Conservation (phyloP, 164 flowering plant species). For the Piper longum region DNA sequence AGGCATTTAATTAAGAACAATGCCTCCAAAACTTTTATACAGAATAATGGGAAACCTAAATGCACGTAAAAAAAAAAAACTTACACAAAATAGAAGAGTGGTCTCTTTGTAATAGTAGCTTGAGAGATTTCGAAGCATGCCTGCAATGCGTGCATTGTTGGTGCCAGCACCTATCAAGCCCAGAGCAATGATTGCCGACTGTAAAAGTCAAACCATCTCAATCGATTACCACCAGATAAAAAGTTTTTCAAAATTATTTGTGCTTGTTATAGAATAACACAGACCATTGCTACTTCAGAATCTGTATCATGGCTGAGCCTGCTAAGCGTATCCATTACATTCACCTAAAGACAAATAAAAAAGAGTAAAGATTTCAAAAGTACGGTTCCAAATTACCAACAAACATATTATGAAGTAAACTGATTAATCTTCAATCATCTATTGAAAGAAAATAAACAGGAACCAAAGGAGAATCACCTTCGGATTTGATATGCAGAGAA, state of each 20-base stretch:
- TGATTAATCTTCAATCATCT: too few species aligned
- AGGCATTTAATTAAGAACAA: conserved; percentile 2
- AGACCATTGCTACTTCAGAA: conserved; percentile 94
- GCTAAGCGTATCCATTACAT: conserved; percentile 96
- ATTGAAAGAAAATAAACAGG: neutral
- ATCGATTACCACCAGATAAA: too few species aligned
- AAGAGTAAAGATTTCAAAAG: neutral
- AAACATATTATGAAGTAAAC: neutral
- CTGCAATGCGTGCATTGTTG: conserved; percentile 95
- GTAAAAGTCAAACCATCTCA: conserved; percentile 7
- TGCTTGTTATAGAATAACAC: neutral
- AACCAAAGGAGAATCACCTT: conserved; percentile 36
- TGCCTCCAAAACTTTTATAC: neutral
- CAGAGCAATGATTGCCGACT: conserved; percentile 92
- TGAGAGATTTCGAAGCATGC: conserved; percentile 96
- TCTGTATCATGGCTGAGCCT: conserved; percentile 97
- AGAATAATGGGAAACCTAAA: neutral
- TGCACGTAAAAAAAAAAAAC: conserved; percentile 1
- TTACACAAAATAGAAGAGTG: conserved; percentile 84
- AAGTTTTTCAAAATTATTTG: neutral
- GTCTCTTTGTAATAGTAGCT: conserved; percentile 97
- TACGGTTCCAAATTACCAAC: neutral
- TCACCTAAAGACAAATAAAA: conserved; percentile 36
- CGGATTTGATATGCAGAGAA: conserved; percentile 93
- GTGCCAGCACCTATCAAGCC: conserved; percentile 98